Percentiles rank a stretch among this genome's conserved stretches.
Conservation (phyloP, 129 eudicot genomes). For the Chrysanthemum makinoi region DNA sequence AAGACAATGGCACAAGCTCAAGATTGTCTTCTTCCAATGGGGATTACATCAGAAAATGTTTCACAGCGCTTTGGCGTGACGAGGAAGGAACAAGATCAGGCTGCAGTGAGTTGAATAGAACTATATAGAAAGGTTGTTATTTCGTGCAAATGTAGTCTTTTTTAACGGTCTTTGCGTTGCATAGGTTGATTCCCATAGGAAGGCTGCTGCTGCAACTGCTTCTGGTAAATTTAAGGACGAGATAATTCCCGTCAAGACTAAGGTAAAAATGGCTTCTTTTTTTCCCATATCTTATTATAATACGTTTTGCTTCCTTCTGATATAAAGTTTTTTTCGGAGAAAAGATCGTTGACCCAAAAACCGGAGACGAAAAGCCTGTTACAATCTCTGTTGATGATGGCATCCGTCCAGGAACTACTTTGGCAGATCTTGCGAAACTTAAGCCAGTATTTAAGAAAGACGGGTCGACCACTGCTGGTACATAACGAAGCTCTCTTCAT, state of each 20-base stretch:
- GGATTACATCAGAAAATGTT: conserved; percentile 94
- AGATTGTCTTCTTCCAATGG: conserved; percentile 98
- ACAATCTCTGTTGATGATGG: conserved; percentile 88
- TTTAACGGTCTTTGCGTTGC: conserved; percentile 6
- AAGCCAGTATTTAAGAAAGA: conserved; percentile 87
- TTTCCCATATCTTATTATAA: not conserved
- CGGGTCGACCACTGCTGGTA: conserved; percentile 97
- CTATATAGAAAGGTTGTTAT: not conserved
- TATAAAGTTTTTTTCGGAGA: not conserved
- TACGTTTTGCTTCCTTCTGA: not conserved
- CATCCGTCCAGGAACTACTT: conserved; percentile 65
- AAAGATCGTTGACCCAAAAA: conserved; percentile 91
- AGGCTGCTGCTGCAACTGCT: conserved; percentile 98
- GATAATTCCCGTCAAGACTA: conserved; percentile 80
- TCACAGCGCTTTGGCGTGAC: conserved; percentile 83
- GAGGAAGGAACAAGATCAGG: conserved; percentile 93
- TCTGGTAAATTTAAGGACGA: conserved; percentile 90
- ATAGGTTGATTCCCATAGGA: conserved; percentile 91
- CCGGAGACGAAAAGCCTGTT: conserved; percentile 84
- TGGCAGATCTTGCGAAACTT: conserved; percentile 74
- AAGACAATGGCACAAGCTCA: conserved; percentile 79
- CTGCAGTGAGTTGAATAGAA: conserved; percentile 70
- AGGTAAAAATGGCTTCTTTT: conserved; percentile 38
- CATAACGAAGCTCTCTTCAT: not conserved
- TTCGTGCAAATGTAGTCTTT: not conserved